phyloP scores from a whole-genome alignment of 495 filamentous ascomycete genomes.

The Pyronema omphalodes region DNA sequence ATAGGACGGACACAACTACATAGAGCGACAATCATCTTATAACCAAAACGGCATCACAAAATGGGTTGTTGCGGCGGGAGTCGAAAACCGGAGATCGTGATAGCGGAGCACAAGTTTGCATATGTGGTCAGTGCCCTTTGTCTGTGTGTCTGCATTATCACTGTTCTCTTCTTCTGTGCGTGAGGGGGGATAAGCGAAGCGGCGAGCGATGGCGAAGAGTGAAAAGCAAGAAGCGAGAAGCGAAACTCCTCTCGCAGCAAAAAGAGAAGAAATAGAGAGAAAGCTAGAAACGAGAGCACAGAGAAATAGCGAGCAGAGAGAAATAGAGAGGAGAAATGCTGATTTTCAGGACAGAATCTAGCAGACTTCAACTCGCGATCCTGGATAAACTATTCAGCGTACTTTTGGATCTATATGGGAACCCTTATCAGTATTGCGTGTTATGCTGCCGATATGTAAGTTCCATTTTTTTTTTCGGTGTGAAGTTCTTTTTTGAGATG shows the following conservation, averaged over 20 bases:
- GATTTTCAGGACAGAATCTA: conserved; percentile 52
- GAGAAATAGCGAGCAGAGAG: no score
- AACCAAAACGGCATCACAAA: neutral
- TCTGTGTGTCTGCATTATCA: no score
- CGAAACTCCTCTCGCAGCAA: no score
- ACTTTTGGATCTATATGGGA: conserved; percentile 64
- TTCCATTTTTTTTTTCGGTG: no score
- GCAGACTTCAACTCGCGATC: conserved; percentile 71
- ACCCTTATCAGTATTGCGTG: conserved; percentile 63
- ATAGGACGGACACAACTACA: no score
- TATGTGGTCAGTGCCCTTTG: conserved; percentile 66
- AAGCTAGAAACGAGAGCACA: no score
- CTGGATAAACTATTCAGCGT: conserved; percentile 59
- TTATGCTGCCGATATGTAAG: conserved; percentile 59
- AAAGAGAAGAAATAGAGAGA: no score
- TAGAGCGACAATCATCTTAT: no score
- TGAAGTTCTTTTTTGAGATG: no score
- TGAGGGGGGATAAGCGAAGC: neutral
- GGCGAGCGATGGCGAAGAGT: no score
- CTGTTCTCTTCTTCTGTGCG: neutral
- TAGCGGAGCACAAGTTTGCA: conserved; percentile 80
- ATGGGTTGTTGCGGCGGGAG: conserved; percentile 3
- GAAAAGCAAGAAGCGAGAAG: no score
- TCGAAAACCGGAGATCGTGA: conserved; percentile 21
- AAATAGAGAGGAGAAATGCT: no score